Conservation (phyloP, 1,139 yeast species). For the Blastobotrys proliferans region DNA sequence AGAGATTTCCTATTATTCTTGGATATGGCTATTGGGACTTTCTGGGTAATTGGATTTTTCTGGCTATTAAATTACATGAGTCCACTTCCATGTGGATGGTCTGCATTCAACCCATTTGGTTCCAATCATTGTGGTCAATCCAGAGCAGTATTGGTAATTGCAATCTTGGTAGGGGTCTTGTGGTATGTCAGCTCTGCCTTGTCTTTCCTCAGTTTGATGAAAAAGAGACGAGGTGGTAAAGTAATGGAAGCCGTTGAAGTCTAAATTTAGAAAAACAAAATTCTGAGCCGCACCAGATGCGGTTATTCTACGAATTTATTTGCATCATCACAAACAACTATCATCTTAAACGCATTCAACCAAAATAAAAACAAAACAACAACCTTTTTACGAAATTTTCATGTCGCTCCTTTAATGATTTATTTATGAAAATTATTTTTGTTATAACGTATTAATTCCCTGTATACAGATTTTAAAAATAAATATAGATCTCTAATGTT, state of each 20-base stretch:
- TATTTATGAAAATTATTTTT: slow-evolving; percentile 7
- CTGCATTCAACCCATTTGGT: slow-evolving; percentile 34
- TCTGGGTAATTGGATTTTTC: slow-evolving; percentile 30
- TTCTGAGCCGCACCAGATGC: background rate
- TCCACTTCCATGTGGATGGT: slow-evolving; percentile 31
- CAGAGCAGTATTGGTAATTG: slow-evolving; percentile 29
- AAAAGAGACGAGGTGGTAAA: slow-evolving; percentile 15
- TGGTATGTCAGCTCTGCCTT: slow-evolving; percentile 30
- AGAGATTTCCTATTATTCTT: slow-evolving; percentile 25
- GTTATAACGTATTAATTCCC: too few relatives aligned
- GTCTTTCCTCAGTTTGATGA: slow-evolving; percentile 21
- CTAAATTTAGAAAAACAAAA: background rate
- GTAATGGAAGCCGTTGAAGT: slow-evolving; percentile 12
- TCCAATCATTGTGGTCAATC: slow-evolving; percentile 31
- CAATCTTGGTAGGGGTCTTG: slow-evolving; percentile 27
- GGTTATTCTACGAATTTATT: too few relatives aligned
- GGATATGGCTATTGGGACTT: slow-evolving; percentile 29
- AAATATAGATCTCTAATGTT: too few relatives aligned
- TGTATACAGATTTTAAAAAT: too few relatives aligned
- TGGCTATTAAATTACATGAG: slow-evolving; percentile 30
- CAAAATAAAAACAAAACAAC: background rate
- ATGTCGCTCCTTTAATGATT: slow-evolving; percentile 11
- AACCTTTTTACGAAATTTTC: slow-evolving; percentile 4
- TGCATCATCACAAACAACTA: background rate
- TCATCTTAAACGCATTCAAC: background rate